phyloP scores from a whole-genome alignment of 345 rosid species.

The Psidium guajava region DNA sequence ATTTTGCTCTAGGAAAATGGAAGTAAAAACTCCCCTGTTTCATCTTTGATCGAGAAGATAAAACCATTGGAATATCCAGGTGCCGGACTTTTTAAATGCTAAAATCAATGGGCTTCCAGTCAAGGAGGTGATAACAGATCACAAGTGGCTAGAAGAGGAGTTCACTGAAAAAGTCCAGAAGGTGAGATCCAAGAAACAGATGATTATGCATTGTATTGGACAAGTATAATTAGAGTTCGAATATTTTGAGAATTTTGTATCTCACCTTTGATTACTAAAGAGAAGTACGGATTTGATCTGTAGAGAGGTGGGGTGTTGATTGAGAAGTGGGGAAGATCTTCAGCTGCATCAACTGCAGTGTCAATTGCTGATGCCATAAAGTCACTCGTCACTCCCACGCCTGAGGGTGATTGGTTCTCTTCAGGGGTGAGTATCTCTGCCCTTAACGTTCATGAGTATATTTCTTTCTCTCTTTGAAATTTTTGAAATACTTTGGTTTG shows the following conservation, averaged over 20 bases:
- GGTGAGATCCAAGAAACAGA: conserved; percentile 21
- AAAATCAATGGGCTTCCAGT: conserved; percentile 71
- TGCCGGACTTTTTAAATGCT: conserved; percentile 95
- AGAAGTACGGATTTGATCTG: conserved; percentile 4
- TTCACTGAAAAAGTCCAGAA: conserved; percentile 90
- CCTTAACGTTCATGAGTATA: neutral
- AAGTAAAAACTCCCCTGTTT: neutral
- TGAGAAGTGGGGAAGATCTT: conserved; percentile 98
- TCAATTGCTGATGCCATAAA: conserved; percentile 88
- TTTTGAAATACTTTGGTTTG: neutral
- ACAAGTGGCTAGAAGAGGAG: conserved; percentile 88
- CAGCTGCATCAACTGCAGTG: conserved; percentile 95
- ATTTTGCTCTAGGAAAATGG: neutral
- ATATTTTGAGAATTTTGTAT: neutral
- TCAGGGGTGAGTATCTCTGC: conserved; percentile 51
- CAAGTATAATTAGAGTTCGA: neutral
- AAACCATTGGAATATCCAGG: conserved; percentile 28
- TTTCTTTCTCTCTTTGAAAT: neutral
- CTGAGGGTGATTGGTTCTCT: conserved; percentile 96
- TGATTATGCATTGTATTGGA: neutral
- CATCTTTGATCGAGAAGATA: neutral
- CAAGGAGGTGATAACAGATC: conserved; percentile 86
- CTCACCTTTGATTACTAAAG: neutral
- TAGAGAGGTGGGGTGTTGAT: conserved; percentile 94
- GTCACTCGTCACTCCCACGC: conserved; percentile 83